Conservation (phyloP, 1,284 basidiomycete species). For the Heliocybe sulcata region DNA sequence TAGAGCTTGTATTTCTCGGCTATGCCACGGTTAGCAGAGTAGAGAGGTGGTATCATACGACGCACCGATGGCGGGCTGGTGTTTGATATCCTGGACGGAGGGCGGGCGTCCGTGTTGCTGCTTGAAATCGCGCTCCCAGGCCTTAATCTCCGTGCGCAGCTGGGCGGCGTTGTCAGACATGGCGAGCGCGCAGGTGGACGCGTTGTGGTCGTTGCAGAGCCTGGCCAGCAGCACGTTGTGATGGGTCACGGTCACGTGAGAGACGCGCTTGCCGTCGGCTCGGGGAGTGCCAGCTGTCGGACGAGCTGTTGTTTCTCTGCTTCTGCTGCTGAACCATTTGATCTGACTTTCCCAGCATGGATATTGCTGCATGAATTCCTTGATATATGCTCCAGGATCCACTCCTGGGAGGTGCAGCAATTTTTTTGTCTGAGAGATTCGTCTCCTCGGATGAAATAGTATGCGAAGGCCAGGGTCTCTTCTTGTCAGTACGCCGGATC, state of each 20-base stretch:
- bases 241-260: neutral
- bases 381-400: too few relatives aligned
- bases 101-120: constrained; percentile 54
- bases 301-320: too few relatives aligned
- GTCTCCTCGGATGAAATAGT: too few relatives aligned
- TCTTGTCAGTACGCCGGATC: too few relatives aligned
- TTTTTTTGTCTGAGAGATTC: too few relatives aligned
- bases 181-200: constrained; percentile 6
- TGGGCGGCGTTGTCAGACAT: constrained; percentile 35
- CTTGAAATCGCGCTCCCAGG: constrained; percentile 77
- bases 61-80: constrained; percentile 64
- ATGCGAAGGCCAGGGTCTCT: too few relatives aligned
- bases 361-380: too few relatives aligned
- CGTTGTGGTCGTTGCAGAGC: constrained; percentile 6
- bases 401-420: too few relatives aligned
- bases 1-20: constrained; percentile 80
- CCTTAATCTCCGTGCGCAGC: constrained; percentile 71
- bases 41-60: constrained; percentile 10
- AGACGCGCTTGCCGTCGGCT: neutral
- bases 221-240: neutral
- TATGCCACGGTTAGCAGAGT: constrained; percentile 25
- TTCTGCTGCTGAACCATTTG: too few relatives aligned
- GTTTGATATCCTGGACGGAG: constrained; percentile 73
- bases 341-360: too few relatives aligned
- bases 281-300: too few relatives aligned